Evolutionary conservation across 176 grass and related monocot species (phyloP).

Genomic region (Cymbopogon citratus): DNA sequence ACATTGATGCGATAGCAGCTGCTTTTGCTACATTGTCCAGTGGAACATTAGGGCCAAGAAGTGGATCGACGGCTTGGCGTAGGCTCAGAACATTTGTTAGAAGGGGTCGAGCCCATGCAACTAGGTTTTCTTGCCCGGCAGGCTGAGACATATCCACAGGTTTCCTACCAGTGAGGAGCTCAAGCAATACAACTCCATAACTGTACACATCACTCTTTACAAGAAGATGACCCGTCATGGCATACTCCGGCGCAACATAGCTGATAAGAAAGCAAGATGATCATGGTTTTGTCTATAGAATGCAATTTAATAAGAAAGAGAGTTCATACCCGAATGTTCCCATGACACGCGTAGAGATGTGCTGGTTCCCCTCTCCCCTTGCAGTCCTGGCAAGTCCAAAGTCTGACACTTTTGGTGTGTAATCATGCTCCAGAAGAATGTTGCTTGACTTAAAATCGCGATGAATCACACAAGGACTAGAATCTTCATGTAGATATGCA

Average conservation of each 20-base stretch:
- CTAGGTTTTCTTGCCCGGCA: conserved; percentile 84
- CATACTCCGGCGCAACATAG: conserved; percentile 95
- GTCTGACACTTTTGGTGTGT: conserved; percentile 90
- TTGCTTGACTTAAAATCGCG: conserved; percentile 99
- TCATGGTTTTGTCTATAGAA: conserved; percentile 11
- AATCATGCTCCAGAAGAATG: conserved; percentile 91
- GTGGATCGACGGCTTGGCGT: conserved; percentile 61
- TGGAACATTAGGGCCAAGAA: conserved; percentile 46
- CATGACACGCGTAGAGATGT: conserved; percentile 96
- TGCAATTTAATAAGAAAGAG: neutral
- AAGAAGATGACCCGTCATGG: conserved; percentile 97
- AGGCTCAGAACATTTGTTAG: conserved; percentile 70
- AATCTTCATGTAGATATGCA: conserved; percentile 95
- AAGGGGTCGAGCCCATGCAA: conserved; percentile 87
- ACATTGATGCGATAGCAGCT: conserved; percentile 92
- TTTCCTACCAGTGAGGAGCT: conserved; percentile 93
- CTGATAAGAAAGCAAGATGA: conserved; percentile 15
- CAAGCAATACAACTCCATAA: conserved; percentile 94
- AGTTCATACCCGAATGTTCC: conserved; percentile 83
- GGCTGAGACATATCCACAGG: conserved; percentile 82
- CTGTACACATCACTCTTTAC: conserved; percentile 99
- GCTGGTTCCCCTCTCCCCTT: conserved; percentile 72
- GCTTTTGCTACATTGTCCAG: conserved; percentile 82
- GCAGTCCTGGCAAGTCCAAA: conserved; percentile 87
- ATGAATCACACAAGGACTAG: conserved; percentile 93